These are phyloP conservation scores for Fusarium burgessii DNA, from an alignment of 2,329 filamentous ascomycete genomes.

Conservation along the genomic window DNA sequence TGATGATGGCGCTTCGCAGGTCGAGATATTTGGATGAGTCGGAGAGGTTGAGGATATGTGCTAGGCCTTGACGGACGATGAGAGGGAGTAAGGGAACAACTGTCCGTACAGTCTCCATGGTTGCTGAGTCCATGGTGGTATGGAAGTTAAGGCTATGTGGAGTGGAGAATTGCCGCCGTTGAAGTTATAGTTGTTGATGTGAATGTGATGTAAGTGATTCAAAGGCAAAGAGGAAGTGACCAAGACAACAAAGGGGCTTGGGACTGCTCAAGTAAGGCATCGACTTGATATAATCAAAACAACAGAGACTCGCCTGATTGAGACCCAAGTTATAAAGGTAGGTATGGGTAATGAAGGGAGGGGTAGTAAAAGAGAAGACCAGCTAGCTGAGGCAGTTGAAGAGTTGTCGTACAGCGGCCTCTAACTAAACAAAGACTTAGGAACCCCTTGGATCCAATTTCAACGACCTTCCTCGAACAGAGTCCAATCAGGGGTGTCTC, in stretches of 20 bases:
- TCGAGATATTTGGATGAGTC: conserved; percentile 82
- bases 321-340: background rate
- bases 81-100: conserved; percentile 70
- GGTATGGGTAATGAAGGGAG: conserved; percentile 7
- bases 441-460: conserved; percentile 4
- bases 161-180: background rate
- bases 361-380: conserved; percentile 1
- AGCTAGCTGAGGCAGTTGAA: background rate
- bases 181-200: conserved; percentile 3
- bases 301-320: background rate
- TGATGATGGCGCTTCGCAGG: conserved; percentile 77
- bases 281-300: background rate
- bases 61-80: conserved; percentile 70
- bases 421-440: conserved; percentile 16
- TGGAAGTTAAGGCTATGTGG: background rate
- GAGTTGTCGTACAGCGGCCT: conserved; percentile 18
- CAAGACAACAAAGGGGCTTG: background rate
- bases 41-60: conserved; percentile 75
- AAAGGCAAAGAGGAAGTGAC: background rate
- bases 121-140: conserved; percentile 22
- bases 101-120: conserved; percentile 39
- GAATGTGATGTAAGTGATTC: conserved; percentile 28
- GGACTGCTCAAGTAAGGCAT: background rate
- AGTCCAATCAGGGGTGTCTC: conserved; percentile 13
- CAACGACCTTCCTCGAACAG: background rate